These are phyloP conservation scores for Ceratobasidium sp. DNA, from an alignment of 1,284 basidiomycete species.

Conservation along the genomic window DNA sequence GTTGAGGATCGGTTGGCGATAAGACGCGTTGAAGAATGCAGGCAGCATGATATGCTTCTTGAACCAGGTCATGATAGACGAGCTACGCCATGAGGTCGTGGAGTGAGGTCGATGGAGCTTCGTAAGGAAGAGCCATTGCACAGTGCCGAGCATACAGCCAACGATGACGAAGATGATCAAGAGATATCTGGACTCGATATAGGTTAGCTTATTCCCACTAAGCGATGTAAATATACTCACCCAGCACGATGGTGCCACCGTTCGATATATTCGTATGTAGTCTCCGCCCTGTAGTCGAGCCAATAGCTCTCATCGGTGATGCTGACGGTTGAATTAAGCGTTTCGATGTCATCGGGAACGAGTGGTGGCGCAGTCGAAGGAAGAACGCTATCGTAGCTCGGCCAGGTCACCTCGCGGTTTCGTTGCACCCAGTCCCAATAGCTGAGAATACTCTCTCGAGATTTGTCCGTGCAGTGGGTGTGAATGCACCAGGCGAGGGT, in stretches of 20 bases:
- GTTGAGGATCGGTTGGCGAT: constrained; percentile 11
- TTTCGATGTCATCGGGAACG: constrained; percentile 17
- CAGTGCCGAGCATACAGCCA: constrained; percentile 3
- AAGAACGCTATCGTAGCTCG: constrained; percentile 19
- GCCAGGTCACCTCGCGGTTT: constrained; percentile 25
- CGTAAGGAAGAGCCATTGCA: constrained; percentile 1
- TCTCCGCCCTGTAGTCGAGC: constrained; percentile 22
- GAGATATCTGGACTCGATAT: not conserved
- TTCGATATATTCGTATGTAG: constrained; percentile 29
- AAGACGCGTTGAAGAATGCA: constrained; percentile 6
- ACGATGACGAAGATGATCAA: not conserved
- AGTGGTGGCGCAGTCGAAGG: constrained; percentile 32
- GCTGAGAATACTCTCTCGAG: constrained; percentile 19
- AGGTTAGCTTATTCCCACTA: no score
- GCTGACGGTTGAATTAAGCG: constrained; percentile 22
- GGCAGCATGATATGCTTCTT: constrained; percentile 35
- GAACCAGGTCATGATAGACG: not conserved
- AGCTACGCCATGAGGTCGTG: not conserved
- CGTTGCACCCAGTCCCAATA: constrained; percentile 39
- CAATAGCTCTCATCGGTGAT: constrained; percentile 31
- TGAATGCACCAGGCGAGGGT: constrained; percentile 38
- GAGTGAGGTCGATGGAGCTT: constrained; percentile 14
- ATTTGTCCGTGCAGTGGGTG: constrained; percentile 9
- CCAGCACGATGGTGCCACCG: constrained; percentile 32
- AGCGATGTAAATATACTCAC: constrained; percentile 16